Evolutionary conservation across 2,329 filamentous ascomycete genomes (phyloP).

Genomic region (Aspergillus glaucus): DNA sequence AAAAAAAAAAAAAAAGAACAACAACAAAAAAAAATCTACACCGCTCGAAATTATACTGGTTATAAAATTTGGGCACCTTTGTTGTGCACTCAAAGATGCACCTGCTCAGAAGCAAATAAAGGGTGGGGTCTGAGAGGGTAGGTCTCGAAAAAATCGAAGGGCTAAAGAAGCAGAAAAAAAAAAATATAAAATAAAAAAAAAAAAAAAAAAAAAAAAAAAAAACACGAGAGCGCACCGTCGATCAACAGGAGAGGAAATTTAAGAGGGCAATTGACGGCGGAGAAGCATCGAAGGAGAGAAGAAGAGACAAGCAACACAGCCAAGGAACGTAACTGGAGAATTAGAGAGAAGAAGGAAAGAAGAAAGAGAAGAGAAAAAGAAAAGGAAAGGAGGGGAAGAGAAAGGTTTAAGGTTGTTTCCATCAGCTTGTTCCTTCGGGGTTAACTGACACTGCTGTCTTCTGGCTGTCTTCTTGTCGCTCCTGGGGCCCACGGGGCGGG

Average conservation of each 20-base stretch:
- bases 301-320: background rate
- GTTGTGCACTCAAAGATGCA: too few relatives aligned
- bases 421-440: too few relatives aligned
- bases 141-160: background rate
- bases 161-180: background rate
- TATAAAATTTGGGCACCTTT: too few relatives aligned
- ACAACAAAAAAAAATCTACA: too few relatives aligned
- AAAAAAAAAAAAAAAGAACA: too few relatives aligned
- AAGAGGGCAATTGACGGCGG: background rate
- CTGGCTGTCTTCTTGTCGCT: background rate
- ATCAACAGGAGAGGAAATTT: background rate
- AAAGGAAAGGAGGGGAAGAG: background rate
- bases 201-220: too few relatives aligned
- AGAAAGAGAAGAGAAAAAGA: background rate
- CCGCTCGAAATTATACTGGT: too few relatives aligned
- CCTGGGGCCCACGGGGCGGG: background rate
- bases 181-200: too few relatives aligned
- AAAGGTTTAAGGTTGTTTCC: background rate
- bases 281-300: background rate
- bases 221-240: too few relatives aligned
- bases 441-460: too few relatives aligned
- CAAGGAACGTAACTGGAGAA: background rate
- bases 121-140: too few relatives aligned
- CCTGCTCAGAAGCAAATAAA: background rate
- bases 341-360: constrained; percentile 3